Conservation (phyloP, 371 early-diverging fungal species). For the Mortierella sp. region DNA sequence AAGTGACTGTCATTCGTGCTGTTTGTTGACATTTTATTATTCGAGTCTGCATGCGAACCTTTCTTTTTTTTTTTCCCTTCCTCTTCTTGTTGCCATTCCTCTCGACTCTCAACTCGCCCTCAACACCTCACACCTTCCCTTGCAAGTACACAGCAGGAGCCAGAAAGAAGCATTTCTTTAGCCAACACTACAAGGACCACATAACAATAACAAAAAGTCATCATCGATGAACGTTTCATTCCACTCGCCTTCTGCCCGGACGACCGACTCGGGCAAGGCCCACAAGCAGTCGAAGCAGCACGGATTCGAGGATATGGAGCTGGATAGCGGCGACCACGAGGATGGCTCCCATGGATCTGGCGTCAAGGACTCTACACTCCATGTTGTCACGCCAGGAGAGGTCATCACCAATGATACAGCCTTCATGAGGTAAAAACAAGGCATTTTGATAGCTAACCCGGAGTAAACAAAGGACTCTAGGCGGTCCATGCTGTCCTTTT, state of each 20-base stretch:
- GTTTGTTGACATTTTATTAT: constrained; percentile 10
- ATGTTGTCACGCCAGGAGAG: constrained; percentile 92
- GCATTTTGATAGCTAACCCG: not conserved
- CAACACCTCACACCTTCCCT: not conserved
- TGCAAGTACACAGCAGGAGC: not conserved
- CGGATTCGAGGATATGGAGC: constrained; percentile 60
- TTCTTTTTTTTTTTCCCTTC: not conserved
- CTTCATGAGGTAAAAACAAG: constrained; percentile 81
- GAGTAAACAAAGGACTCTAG: not conserved
- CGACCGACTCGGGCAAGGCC: constrained; percentile 7
- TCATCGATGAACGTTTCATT: constrained; percentile 41
- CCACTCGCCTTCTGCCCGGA: constrained; percentile 60
- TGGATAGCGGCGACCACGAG: constrained; percentile 55
- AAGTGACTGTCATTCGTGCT: not conserved
- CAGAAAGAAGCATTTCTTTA: not conserved
- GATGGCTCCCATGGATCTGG: not conserved
- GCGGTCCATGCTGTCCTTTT: not conserved
- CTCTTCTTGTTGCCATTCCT: not conserved
- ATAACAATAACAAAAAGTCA: not conserved
- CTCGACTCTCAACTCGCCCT: not conserved
- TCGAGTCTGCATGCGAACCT: not conserved
- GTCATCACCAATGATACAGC: constrained; percentile 85
- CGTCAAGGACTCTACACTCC: constrained; percentile 40
- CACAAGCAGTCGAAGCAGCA: constrained; percentile 28
- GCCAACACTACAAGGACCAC: not conserved